Evolutionary conservation across 2,329 filamentous ascomycete species (phyloP), one percentile per base, ranked within the genome.

Genomic region (Ophiognomonia clavigignenti-juglandacearum): DNA sequence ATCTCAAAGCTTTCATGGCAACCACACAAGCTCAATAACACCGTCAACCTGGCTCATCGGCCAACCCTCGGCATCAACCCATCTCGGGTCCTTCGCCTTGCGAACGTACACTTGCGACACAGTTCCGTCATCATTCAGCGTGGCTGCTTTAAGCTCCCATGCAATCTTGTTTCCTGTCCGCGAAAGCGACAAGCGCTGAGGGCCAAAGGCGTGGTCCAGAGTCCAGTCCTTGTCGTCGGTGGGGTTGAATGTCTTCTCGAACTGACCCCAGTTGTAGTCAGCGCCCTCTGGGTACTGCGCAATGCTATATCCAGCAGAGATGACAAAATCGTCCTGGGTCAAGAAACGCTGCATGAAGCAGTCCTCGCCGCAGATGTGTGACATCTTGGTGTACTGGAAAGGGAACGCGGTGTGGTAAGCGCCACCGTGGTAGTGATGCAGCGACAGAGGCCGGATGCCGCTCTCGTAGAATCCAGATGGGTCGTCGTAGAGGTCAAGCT

Each of bases 391-490:
- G 59, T 80, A 73, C 52, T 79, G 73, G 56, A 72, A 72, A 41
- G 81, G 77, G 47, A 70, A 67, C 27, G 74, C 74, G 19, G 62
- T 58, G 61, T 80, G 76, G 77, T 77, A 81, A 46, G 74, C 71
- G 36, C 75, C 74, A 39, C 77, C 77, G 56, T 80, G 80, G 69
- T 80, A 83, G 65, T 84, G 80, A 61, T 84, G 80, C 19, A 84
- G 69, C 7, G 77, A 80, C 19, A 83, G 67, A 1, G 80, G 80
- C 53, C 74, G 72, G 53, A 80, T 72, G 24, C 78, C 78, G 32
- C 75, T 74, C 63, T 84, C 80, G 61, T 83, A 84, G 63, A 83
- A 82, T 4, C 80, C 80, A 0, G 77, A 77, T 4, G 78, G 75
- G 57, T 83, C 78, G 39, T 74, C 75, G 48, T 73, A 71, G 39